Percentiles rank a stretch among this genome's conserved stretches.
Evolutionary conservation across 768 basidiomycete genomes (phyloP).

Genomic region (Phaffia tasmanica): DNA sequence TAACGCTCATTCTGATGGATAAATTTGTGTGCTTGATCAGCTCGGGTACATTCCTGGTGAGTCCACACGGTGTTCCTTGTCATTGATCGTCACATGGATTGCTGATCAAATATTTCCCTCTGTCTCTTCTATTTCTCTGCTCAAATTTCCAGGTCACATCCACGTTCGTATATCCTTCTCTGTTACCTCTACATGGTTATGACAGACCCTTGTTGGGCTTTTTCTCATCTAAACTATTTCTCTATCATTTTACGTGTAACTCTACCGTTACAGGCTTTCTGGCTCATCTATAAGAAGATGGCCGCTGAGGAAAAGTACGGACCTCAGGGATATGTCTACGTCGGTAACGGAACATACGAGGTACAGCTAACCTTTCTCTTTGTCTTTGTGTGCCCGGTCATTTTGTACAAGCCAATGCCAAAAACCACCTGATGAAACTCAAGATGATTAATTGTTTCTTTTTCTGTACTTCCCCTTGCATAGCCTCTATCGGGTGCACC

Average conservation of each 20-base stretch:
- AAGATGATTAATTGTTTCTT: no score
- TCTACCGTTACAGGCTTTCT: neutral
- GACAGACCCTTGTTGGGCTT: neutral
- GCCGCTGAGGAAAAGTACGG: constrained; percentile 25
- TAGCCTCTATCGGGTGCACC: no score
- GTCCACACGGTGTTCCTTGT: neutral
- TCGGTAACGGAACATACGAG: constrained; percentile 23
- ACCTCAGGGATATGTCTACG: constrained; percentile 15
- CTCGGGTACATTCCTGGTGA: constrained; percentile 18
- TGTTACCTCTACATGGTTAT: neutral
- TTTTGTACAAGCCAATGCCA: no score
- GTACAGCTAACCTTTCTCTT: neutral
- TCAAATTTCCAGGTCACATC: constrained; percentile 4
- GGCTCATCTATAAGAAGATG: constrained; percentile 24
- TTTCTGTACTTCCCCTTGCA: no score
- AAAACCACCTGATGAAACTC: no score
- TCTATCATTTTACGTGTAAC: neutral
- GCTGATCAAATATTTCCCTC: neutral
- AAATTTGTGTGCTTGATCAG: no score
- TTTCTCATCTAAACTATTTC: no score
- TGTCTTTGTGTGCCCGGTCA: no score
- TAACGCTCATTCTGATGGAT: no score
- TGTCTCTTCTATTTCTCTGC: neutral
- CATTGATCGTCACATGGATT: neutral
- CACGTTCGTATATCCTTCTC: constrained; percentile 9